Conservation (phyloP, 768 basidiomycete genomes). For the Symmetrospora coprosmae region DNA sequence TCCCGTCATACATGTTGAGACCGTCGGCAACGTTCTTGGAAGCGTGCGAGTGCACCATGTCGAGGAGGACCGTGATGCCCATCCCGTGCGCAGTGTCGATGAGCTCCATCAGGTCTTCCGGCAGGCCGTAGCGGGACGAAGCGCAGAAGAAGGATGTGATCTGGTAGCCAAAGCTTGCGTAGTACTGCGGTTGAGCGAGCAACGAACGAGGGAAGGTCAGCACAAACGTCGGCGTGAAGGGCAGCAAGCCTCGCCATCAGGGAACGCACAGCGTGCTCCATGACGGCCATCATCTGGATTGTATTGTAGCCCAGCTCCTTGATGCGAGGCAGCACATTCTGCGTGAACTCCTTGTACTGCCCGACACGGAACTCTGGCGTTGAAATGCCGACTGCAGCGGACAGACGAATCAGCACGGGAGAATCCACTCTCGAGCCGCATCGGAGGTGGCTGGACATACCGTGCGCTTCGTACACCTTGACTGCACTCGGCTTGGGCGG, state of each 20-base stretch:
- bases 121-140: slow-evolving; percentile 75
- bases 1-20: slow-evolving; percentile 89
- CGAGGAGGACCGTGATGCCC: slow-evolving; percentile 83
- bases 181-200: slow-evolving; percentile 45
- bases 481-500: slow-evolving; percentile 54
- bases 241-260: neutral
- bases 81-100: slow-evolving; percentile 88
- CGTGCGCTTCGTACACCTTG: slow-evolving; percentile 89
- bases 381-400: slow-evolving; percentile 65
- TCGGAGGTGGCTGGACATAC: slow-evolving; percentile 30
- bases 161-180: slow-evolving; percentile 77
- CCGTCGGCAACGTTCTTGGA: slow-evolving; percentile 96
- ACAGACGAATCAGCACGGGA: neutral
- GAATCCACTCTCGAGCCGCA: neutral
- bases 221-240: neutral
- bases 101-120: slow-evolving; percentile 88
- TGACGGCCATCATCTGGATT: slow-evolving; percentile 95
- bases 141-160: slow-evolving; percentile 94
- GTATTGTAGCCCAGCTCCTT: slow-evolving; percentile 84
- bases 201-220: slow-evolving; percentile 1
- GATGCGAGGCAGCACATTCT: slow-evolving; percentile 69
- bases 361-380: slow-evolving; percentile 74
- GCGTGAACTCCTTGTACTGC: slow-evolving; percentile 88
- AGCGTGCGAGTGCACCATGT: slow-evolving; percentile 95
- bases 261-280: slow-evolving; percentile 60